These are phyloP conservation scores for Mycena polygramma DNA, from an alignment of 768 basidiomycete species.

Conservation along the genomic window DNA sequence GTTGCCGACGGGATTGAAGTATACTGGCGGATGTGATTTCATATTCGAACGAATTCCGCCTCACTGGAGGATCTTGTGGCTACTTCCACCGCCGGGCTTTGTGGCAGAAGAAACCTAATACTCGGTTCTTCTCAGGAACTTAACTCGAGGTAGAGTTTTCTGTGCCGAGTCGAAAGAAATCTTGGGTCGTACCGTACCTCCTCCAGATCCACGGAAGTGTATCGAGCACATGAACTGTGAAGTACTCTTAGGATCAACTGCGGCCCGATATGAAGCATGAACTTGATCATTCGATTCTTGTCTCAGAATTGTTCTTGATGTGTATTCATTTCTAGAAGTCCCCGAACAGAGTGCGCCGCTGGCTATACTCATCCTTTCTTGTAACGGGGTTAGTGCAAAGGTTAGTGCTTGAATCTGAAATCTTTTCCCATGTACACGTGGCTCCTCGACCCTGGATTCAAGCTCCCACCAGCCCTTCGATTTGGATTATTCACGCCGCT, in stretches of 20 bases:
- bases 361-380: not conserved
- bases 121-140: too few relatives aligned
- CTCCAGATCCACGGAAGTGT: not conserved
- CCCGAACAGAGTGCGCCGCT: not conserved
- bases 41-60: too few relatives aligned
- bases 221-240: not conserved
- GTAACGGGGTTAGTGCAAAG: conserved; percentile 6
- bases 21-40: too few relatives aligned
- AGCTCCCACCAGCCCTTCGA: not conserved
- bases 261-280: not conserved
- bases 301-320: not conserved
- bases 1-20: too few relatives aligned
- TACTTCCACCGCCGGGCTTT: too few relatives aligned
- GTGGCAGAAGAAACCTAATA: too few relatives aligned
- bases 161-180: not conserved
- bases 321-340: not conserved
- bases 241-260: not conserved
- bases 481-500: not conserved
- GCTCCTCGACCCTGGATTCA: not conserved
- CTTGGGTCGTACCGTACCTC: not conserved
- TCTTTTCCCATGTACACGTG: conserved; percentile 1
- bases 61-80: too few relatives aligned
- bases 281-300: not conserved
- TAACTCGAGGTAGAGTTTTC: too few relatives aligned
- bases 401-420: not conserved